Evolutionary conservation across 1,284 basidiomycete genomes (phyloP).

Genomic region (Tilletia horrida): DNA sequence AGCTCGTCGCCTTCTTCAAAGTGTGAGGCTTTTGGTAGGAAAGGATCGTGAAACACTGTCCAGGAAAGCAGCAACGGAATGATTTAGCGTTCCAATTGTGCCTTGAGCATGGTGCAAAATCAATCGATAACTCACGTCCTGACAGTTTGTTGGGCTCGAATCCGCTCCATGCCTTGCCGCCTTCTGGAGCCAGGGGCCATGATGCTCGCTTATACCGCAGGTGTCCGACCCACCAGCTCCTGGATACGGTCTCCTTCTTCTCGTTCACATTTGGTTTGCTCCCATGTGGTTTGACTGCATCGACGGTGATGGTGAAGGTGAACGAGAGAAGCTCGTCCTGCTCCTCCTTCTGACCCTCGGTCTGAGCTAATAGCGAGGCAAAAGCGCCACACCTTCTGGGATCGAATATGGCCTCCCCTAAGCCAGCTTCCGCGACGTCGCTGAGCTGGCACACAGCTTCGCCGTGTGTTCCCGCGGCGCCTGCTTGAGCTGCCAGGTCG

Average conservation of each 20-base stretch:
- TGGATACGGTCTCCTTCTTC: constrained; percentile 10
- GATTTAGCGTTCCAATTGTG: too few species aligned
- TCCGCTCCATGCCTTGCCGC: constrained; percentile 29
- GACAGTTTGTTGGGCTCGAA: constrained; percentile 35
- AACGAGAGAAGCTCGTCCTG: constrained; percentile 29
- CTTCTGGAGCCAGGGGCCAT: constrained; percentile 40
- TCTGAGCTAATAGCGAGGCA: background rate
- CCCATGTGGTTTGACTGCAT: constrained; percentile 11
- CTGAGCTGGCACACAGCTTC: too few species aligned
- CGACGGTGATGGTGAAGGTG: constrained; percentile 27
- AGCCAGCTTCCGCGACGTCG: too few species aligned
- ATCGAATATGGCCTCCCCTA: background rate
- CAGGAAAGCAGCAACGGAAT: background rate
- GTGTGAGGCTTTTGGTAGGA: constrained; percentile 26
- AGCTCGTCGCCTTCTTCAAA: constrained; percentile 18
- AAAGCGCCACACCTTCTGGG: background rate
- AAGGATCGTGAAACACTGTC: constrained; percentile 40
- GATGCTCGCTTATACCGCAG: constrained; percentile 30
- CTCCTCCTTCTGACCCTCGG: background rate
- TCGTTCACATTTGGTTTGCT: background rate
- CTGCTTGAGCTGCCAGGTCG: constrained; percentile 22
- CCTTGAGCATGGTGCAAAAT: too few species aligned
- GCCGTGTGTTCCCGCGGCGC: too few species aligned
- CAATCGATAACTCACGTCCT: constrained; percentile 18
- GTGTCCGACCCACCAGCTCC: constrained; percentile 42